A percentile compares a stretch with the other conserved stretches of the same genome.
Conservation (phyloP, 352 stramenopile genomes). For the Nothophytophthora sp. region DNA sequence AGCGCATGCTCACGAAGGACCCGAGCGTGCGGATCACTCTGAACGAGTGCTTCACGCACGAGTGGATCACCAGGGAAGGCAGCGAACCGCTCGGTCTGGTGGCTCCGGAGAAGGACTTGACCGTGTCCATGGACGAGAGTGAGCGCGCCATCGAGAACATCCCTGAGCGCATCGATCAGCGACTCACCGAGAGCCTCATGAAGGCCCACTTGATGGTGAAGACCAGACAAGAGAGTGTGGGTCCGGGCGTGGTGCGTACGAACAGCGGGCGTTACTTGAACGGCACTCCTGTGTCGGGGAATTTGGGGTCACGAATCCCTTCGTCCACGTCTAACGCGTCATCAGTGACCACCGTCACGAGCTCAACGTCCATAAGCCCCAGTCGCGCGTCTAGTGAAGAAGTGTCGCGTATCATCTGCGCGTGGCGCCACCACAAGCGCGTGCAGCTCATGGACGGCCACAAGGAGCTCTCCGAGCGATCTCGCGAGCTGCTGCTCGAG, state of each 20-base stretch:
- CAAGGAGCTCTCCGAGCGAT: constrained; percentile 79
- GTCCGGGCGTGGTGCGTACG: constrained; percentile 42
- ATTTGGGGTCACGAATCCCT: constrained; percentile 53
- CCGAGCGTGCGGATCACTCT: constrained; percentile 78
- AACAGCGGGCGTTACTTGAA: constrained; percentile 49
- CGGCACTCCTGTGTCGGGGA: constrained; percentile 32
- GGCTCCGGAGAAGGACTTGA: constrained; percentile 59
- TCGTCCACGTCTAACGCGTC: constrained; percentile 40
- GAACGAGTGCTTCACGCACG: constrained; percentile 87
- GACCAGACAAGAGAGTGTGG: constrained; percentile 52
- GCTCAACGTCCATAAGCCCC: constrained; percentile 50
- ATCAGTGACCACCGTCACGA: constrained; percentile 39
- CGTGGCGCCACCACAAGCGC: constrained; percentile 86
- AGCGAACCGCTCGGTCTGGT: constrained; percentile 72
- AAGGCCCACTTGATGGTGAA: constrained; percentile 83
- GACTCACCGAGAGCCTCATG: constrained; percentile 68
- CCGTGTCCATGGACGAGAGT: constrained; percentile 83
- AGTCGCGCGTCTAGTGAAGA: constrained; percentile 68
- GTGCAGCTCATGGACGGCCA: constrained; percentile 88
- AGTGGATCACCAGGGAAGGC: constrained; percentile 93
- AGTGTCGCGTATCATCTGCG: constrained; percentile 77
- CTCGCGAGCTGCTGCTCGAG: constrained; percentile 82
- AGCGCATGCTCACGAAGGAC: constrained; percentile 92
- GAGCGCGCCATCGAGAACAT: constrained; percentile 88
- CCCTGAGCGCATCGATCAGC: constrained; percentile 81